Conservation (phyloP, 768 basidiomycete genomes). For the Rhizopogon vesiculosus region DNA sequence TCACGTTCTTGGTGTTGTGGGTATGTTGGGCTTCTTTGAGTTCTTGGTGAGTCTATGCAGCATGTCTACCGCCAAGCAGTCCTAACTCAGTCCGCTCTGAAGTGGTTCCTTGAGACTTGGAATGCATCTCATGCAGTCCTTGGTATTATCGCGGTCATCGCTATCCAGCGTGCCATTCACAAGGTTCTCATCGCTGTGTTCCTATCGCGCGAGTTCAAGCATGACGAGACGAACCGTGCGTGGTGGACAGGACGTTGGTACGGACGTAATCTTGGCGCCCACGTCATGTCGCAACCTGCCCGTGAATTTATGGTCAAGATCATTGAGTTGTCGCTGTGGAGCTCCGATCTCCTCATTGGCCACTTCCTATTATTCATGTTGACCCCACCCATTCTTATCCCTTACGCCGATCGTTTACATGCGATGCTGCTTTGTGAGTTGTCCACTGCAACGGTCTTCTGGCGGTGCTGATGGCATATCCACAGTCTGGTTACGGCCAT, state of each 20-base stretch:
- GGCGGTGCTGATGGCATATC: slow-evolving; percentile 12
- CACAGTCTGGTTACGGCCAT: slow-evolving; percentile 90
- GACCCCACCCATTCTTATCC: slow-evolving; percentile 82
- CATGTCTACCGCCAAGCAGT: background rate
- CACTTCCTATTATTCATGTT: slow-evolving; percentile 89
- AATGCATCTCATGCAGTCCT: slow-evolving; percentile 88
- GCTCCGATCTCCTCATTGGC: slow-evolving; percentile 86
- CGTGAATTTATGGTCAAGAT: slow-evolving; percentile 98
- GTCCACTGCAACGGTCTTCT: background rate
- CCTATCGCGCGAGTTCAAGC: slow-evolving; percentile 97
- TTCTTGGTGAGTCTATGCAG: slow-evolving; percentile 64
- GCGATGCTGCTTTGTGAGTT: slow-evolving; percentile 84
- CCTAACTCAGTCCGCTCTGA: slow-evolving; percentile 8
- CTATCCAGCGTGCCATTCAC: slow-evolving; percentile 88
- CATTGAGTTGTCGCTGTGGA: slow-evolving; percentile 93
- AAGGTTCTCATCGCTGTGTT: slow-evolving; percentile 93
- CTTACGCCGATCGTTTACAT: slow-evolving; percentile 89
- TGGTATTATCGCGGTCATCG: slow-evolving; percentile 86
- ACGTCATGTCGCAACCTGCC: slow-evolving; percentile 96
- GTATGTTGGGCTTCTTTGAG: slow-evolving; percentile 93
- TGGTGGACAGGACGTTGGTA: slow-evolving; percentile 99
- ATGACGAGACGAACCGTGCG: slow-evolving; percentile 96
- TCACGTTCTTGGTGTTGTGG: slow-evolving; percentile 76
- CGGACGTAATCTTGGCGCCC: slow-evolving; percentile 84
- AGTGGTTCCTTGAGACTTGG: slow-evolving; percentile 97